A percentile compares a stretch with the other conserved stretches of the same genome.
These are phyloP conservation scores for Boletus tomentosulus DNA, from an alignment of 768 basidiomycete species.

Conservation along the genomic window DNA sequence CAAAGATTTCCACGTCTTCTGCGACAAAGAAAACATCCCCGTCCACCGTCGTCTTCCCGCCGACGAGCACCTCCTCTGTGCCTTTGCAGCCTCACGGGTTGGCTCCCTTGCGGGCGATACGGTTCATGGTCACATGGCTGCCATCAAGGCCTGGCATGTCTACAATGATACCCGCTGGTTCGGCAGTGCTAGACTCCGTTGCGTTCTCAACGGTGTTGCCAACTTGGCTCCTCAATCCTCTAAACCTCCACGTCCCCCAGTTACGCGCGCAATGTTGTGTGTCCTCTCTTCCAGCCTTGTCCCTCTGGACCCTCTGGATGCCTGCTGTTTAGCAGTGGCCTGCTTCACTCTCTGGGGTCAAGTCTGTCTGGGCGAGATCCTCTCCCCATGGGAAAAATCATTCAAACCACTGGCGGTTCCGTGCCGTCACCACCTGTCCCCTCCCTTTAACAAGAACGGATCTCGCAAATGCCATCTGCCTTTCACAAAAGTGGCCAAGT, in stretches of 20 bases:
- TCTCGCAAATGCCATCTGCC: conserved; percentile 3
- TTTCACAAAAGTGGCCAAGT: conserved; percentile 9
- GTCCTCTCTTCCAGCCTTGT: background rate
- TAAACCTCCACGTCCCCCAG: conserved; percentile 14
- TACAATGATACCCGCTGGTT: conserved; percentile 24
- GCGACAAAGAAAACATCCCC: conserved; percentile 17
- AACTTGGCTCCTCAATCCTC: conserved; percentile 21
- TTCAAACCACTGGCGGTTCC: background rate
- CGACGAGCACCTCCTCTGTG: conserved; percentile 24
- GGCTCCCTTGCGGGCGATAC: background rate
- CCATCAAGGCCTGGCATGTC: conserved; percentile 34
- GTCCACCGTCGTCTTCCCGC: conserved; percentile 15
- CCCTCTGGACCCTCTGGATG: background rate
- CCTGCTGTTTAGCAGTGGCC: background rate
- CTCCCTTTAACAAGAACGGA: background rate
- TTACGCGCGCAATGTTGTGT: conserved; percentile 18
- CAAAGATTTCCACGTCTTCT: conserved; percentile 16
- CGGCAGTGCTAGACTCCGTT: conserved; percentile 10
- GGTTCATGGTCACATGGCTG: background rate
- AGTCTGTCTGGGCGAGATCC: background rate
- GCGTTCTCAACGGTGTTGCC: conserved; percentile 21
- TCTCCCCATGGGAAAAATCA: background rate
- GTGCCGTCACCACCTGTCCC: background rate
- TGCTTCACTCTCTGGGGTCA: conserved; percentile 5
- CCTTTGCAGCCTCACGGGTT: conserved; percentile 20